These are phyloP conservation scores for Malbranchea zuffiana DNA, from an alignment of 2,329 filamentous ascomycete genomes.

Conservation along the genomic window DNA sequence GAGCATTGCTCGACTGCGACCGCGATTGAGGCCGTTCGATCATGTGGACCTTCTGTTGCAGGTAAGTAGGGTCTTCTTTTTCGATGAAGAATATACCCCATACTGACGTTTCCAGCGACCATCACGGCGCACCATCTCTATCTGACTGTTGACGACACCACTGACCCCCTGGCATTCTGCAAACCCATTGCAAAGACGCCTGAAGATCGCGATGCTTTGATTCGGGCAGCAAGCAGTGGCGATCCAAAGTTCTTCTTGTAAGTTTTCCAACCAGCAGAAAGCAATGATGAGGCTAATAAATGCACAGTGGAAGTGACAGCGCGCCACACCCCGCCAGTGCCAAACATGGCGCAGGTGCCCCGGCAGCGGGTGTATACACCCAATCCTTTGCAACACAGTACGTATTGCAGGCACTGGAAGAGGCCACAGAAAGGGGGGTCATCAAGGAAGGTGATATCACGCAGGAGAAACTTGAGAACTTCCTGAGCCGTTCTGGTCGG, in stretches of 20 bases:
- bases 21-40: constrained; percentile 64
- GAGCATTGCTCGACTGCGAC: constrained; percentile 84
- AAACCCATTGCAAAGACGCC: constrained; percentile 65
- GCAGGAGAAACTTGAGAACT: constrained; percentile 45
- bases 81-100: constrained; percentile 13
- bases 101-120: constrained; percentile 41
- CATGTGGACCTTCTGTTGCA: constrained; percentile 66
- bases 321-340: constrained; percentile 53
- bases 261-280: too few species aligned
- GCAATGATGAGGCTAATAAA: too few species aligned
- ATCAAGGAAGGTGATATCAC: constrained; percentile 45
- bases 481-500: constrained; percentile 48
- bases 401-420: constrained; percentile 49
- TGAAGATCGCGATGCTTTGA: constrained; percentile 58
- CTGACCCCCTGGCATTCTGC: constrained; percentile 67
- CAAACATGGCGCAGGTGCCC: constrained; percentile 36
- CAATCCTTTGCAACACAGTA: constrained; percentile 49
- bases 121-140: constrained; percentile 82
- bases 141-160: constrained; percentile 63
- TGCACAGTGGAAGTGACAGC: constrained; percentile 44
- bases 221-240: constrained; percentile 48
- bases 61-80: constrained; percentile 15
- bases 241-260: constrained; percentile 52
- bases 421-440: constrained; percentile 44
- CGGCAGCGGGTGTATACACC: constrained; percentile 51